Conservation (phyloP, 2,329 filamentous ascomycete species). For the Aspergillus fischeri region DNA sequence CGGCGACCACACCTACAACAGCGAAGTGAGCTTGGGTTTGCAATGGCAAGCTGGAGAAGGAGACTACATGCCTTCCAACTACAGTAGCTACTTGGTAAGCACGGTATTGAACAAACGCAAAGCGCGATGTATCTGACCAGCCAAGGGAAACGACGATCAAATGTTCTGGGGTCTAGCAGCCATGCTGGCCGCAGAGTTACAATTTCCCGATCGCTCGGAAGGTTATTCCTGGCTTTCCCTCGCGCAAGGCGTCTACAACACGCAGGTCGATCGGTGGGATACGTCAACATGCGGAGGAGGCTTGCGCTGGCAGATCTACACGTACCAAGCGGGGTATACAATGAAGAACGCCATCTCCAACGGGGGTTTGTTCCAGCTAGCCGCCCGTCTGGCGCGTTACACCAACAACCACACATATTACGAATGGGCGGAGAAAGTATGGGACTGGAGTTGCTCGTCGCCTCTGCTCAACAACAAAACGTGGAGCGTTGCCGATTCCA, state of each 20-base stretch:
- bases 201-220: conserved; percentile 56
- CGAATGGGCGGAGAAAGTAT: conserved; percentile 58
- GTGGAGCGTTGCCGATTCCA: conserved; percentile 64
- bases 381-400: conserved; percentile 65
- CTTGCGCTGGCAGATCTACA: conserved; percentile 76
- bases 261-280: conserved; percentile 68
- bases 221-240: conserved; percentile 50
- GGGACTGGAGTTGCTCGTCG: conserved; percentile 56
- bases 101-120: neutral
- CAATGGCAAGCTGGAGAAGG: conserved; percentile 31
- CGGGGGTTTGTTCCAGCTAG: conserved; percentile 77
- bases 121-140: neutral
- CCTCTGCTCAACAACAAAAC: conserved; percentile 56
- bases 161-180: conserved; percentile 66
- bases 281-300: conserved; percentile 64
- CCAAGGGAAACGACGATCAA: conserved; percentile 65
- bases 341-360: conserved; percentile 84
- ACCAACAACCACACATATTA: conserved; percentile 64
- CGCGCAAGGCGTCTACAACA: conserved; percentile 67
- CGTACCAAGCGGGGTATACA: conserved; percentile 69
- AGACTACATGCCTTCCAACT: conserved; percentile 37
- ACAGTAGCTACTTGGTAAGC: conserved; percentile 29
- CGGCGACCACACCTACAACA: conserved; percentile 61
- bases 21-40: conserved; percentile 46
- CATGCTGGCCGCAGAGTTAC: conserved; percentile 63